Conservation (phyloP, 805 yeast genomes). For the Spathaspora boniae region DNA sequence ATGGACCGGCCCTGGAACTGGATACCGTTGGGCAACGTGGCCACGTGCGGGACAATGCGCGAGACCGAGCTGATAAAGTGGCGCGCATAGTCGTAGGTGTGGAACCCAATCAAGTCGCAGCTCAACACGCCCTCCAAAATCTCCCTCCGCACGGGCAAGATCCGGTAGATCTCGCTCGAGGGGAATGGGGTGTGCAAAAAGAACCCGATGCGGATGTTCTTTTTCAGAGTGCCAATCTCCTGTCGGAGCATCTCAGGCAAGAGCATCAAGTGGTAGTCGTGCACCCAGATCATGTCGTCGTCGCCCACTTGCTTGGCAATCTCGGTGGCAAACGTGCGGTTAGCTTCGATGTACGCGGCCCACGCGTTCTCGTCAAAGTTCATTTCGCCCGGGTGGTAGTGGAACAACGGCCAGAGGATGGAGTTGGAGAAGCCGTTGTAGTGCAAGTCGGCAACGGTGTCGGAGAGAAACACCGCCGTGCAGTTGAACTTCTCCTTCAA, state of each 20-base stretch:
- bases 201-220: conserved; percentile 79
- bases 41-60: conserved; percentile 67
- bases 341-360: conserved; percentile 96
- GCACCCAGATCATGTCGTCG: conserved; percentile 94
- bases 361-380: conserved; percentile 96
- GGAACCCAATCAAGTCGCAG: conserved; percentile 95
- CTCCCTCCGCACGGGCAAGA: conserved; percentile 91
- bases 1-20: conserved; percentile 73
- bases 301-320: conserved; percentile 69
- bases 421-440: conserved; percentile 95
- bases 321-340: conserved; percentile 71
- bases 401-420: conserved; percentile 96
- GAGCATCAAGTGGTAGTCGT: conserved; percentile 95
- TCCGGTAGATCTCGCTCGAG: conserved; percentile 91
- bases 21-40: conserved; percentile 88
- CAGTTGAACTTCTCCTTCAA: conserved; percentile 78
- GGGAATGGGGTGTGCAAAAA: conserved; percentile 98
- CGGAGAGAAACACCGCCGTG: conserved; percentile 82
- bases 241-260: conserved; percentile 83
- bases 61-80: conserved; percentile 91
- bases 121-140: conserved; percentile 87
- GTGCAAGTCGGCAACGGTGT: conserved; percentile 90
- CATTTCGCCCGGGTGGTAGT: conserved; percentile 99
- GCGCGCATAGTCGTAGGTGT: conserved; percentile 97
- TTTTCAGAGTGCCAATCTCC: conserved; percentile 45